Evolutionary conservation across 345 rosid genomes (phyloP).

Genomic region (Salix arbutifolia): DNA sequence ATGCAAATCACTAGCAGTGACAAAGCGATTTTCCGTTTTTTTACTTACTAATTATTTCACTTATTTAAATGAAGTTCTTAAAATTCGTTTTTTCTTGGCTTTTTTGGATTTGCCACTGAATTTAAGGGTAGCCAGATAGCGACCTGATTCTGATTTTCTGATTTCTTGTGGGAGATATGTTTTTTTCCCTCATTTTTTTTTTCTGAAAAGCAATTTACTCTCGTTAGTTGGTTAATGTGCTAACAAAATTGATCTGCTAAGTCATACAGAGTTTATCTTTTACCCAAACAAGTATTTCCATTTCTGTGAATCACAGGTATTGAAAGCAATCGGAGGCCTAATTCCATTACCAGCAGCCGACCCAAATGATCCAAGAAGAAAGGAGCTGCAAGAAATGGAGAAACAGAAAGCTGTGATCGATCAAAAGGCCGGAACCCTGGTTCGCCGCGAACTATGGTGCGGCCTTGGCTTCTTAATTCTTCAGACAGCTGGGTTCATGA

Average conservation of each 20-base stretch:
- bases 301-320: conserved; percentile 50
- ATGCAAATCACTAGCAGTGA: neutral
- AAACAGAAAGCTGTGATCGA: conserved; percentile 47
- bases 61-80: neutral
- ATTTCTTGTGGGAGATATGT: neutral
- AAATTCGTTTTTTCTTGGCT: neutral
- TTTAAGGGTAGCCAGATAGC: neutral
- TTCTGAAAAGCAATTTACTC: neutral
- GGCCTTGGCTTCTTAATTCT: conserved; percentile 64
- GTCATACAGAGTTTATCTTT: conserved; percentile 3
- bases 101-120: neutral
- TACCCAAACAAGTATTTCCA: conserved; percentile 19
- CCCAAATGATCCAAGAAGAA: conserved; percentile 53
- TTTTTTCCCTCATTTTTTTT: neutral
- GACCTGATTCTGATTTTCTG: neutral
- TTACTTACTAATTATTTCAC: neutral
- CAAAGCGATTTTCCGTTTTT: neutral
- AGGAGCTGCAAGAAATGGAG: conserved; percentile 63
- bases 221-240: neutral
- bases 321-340: conserved; percentile 60
- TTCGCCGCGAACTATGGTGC: conserved; percentile 65
- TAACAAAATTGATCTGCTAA: neutral
- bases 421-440: conserved; percentile 46
- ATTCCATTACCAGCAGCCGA: conserved; percentile 49
- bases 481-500: conserved; percentile 86